phyloP scores from a whole-genome alignment of 768 basidiomycete species.

The Pholiota conissans region DNA sequence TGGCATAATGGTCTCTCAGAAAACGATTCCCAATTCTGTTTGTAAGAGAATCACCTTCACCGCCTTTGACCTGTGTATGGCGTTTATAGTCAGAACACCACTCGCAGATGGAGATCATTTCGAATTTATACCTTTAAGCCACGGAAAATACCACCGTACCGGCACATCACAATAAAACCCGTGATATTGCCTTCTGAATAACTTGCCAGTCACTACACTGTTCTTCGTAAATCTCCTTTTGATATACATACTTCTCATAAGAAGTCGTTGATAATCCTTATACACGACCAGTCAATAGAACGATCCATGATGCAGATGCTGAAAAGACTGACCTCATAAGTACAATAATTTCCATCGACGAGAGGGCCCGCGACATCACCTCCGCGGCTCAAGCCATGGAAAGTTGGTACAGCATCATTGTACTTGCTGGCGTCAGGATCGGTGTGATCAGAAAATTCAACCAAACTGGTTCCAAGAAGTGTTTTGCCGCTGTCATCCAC shows the following conservation, averaged over 20 bases:
- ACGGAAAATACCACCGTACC: slow-evolving; percentile 77
- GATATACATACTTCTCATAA: slow-evolving; percentile 27
- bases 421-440: slow-evolving; percentile 77
- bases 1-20: background rate
- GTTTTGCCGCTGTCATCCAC: slow-evolving; percentile 52
- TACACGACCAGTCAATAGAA: background rate
- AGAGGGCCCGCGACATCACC: slow-evolving; percentile 71
- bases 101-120: background rate
- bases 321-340: slow-evolving; percentile 46
- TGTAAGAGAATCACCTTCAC: slow-evolving; percentile 45
- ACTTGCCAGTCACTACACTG: background rate
- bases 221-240: background rate
- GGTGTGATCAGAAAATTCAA: slow-evolving; percentile 39
- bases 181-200: slow-evolving; percentile 63
- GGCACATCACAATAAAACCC: slow-evolving; percentile 73
- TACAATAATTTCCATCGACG: slow-evolving; percentile 83
- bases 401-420: slow-evolving; percentile 68
- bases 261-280: slow-evolving; percentile 53
- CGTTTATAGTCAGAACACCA: slow-evolving; percentile 7
- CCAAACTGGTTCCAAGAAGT: slow-evolving; percentile 41
- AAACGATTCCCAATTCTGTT: background rate
- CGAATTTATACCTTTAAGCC: slow-evolving; percentile 69
- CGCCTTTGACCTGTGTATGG: slow-evolving; percentile 65
- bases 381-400: slow-evolving; percentile 79
- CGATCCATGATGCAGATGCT: background rate